Conservation (phyloP, 2,329 filamentous ascomycete species). For the Cladophialophora psammophila region DNA sequence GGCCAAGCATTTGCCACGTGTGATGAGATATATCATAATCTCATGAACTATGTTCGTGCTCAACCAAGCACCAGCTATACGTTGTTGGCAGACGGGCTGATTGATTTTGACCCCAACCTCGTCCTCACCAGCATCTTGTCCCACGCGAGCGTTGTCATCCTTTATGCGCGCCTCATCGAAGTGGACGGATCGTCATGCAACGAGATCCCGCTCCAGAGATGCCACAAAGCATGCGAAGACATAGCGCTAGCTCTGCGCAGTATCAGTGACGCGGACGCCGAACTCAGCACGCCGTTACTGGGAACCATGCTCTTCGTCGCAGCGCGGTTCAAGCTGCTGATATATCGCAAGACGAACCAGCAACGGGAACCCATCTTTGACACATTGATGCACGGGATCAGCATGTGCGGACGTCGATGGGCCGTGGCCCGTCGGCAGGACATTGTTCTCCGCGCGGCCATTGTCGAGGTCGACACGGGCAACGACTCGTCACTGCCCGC, state of each 20-base stretch:
- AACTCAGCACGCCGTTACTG: constrained; percentile 38
- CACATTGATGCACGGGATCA: constrained; percentile 40
- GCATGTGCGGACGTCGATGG: constrained; percentile 41
- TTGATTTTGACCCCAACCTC: constrained; percentile 40
- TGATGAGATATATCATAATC: constrained; percentile 41
- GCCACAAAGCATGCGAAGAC: constrained; percentile 37
- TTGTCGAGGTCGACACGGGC: constrained; percentile 35
- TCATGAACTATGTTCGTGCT: constrained; percentile 36
- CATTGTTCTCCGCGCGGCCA: constrained; percentile 37
- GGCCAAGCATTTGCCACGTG: constrained; percentile 32
- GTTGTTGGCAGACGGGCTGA: constrained; percentile 36
- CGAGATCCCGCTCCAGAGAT: constrained; percentile 33
- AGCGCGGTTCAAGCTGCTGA: constrained; percentile 36
- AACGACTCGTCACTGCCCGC: constrained; percentile 16
- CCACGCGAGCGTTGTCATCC: constrained; percentile 36
- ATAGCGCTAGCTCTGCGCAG: constrained; percentile 34
- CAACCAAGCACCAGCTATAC: constrained; percentile 37
- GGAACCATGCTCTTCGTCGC: constrained; percentile 35
- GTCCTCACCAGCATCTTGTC: constrained; percentile 36
- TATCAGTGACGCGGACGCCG: constrained; percentile 39
- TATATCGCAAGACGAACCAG: constrained; percentile 29
- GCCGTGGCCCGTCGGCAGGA: constrained; percentile 37
- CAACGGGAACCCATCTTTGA: constrained; percentile 37
- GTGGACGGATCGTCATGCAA: constrained; percentile 18
- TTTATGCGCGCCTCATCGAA: constrained; percentile 36